Conservation (phyloP, 106 monocot genomes). For the Ottelia alismoides region DNA sequence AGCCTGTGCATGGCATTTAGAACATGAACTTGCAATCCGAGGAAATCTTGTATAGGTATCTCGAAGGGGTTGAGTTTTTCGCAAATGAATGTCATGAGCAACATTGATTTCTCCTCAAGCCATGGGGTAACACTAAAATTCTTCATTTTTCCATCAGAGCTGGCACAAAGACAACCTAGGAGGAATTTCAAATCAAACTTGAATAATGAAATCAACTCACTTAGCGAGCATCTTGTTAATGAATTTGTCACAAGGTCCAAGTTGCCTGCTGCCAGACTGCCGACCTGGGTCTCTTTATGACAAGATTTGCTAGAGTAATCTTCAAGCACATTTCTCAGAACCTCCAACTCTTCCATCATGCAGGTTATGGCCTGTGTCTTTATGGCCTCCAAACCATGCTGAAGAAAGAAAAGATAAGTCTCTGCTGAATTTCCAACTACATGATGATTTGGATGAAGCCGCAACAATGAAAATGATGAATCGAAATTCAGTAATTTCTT, state of each 20-base stretch:
- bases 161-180: slow-evolving; percentile 26
- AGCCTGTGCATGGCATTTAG: slow-evolving; percentile 44
- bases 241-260: slow-evolving; percentile 18
- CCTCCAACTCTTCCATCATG: slow-evolving; percentile 57
- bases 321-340: slow-evolving; percentile 50
- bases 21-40: slow-evolving; percentile 61
- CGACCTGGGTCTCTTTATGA: slow-evolving; percentile 4
- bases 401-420: slow-evolving; percentile 71
- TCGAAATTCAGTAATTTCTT: slow-evolving; percentile 42
- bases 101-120: slow-evolving; percentile 21
- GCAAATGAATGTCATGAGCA: slow-evolving; percentile 41
- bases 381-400: slow-evolving; percentile 42
- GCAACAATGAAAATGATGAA: slow-evolving; percentile 57
- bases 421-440: slow-evolving; percentile 48
- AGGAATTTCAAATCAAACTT: slow-evolving; percentile 81
- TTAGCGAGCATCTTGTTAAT: slow-evolving; percentile 19
- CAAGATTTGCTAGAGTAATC: slow-evolving; percentile 13
- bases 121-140: slow-evolving; percentile 5
- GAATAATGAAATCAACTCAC: slow-evolving; percentile 68
- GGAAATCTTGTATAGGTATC: slow-evolving; percentile 29
- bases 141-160: slow-evolving; percentile 12
- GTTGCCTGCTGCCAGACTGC: background rate
- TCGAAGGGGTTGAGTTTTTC: slow-evolving; percentile 57
- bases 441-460: slow-evolving; percentile 74
- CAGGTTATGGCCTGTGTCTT: slow-evolving; percentile 44